Evolutionary conservation across 1,284 basidiomycete genomes (phyloP).

Genomic region (Papiliotrema fonsecae): DNA sequence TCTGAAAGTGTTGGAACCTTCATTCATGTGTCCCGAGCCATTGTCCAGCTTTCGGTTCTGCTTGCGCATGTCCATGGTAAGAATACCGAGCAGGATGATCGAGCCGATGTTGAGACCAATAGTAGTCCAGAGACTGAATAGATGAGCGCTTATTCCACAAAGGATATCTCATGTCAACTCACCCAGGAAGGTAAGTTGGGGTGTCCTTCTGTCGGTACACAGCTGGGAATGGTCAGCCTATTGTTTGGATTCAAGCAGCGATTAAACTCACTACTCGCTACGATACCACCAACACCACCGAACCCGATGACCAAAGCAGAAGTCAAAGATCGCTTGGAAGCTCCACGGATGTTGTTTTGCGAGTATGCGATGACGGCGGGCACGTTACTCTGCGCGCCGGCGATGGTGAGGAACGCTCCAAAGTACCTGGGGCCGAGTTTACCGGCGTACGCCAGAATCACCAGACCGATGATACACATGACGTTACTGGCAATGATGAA

Average conservation of each 20-base stretch:
- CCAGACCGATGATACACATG: slow-evolving; percentile 42
- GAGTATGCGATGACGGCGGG: slow-evolving; percentile 40
- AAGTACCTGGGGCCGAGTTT: slow-evolving; percentile 42
- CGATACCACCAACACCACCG: slow-evolving; percentile 50
- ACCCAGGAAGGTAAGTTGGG: slow-evolving; percentile 9
- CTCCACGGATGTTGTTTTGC: slow-evolving; percentile 47
- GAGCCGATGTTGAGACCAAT: slow-evolving; percentile 32
- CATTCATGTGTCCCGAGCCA: not conserved
- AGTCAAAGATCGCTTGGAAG: slow-evolving; percentile 45
- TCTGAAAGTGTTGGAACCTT: not conserved
- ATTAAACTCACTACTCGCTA: slow-evolving; percentile 29
- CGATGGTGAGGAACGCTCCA: slow-evolving; percentile 48
- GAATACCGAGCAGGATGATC: slow-evolving; percentile 15
- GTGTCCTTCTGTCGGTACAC: slow-evolving; percentile 8
- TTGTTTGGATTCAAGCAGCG: not conserved
- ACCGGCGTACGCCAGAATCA: slow-evolving; percentile 38
- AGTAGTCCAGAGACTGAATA: slow-evolving; percentile 22
- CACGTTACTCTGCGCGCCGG: slow-evolving; percentile 35
- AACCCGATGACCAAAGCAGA: slow-evolving; percentile 45
- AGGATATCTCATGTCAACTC: not conserved
- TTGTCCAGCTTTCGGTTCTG: slow-evolving; percentile 9
- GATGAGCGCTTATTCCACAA: slow-evolving; percentile 13
- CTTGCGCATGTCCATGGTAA: slow-evolving; percentile 9
- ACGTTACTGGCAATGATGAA: slow-evolving; percentile 40
- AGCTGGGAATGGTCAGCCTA: not conserved